Evolutionary conservation across 331 rosid genomes (phyloP), one percentile per base, ranked within the genome.

Genomic region (Pyrus hybrid): DNA sequence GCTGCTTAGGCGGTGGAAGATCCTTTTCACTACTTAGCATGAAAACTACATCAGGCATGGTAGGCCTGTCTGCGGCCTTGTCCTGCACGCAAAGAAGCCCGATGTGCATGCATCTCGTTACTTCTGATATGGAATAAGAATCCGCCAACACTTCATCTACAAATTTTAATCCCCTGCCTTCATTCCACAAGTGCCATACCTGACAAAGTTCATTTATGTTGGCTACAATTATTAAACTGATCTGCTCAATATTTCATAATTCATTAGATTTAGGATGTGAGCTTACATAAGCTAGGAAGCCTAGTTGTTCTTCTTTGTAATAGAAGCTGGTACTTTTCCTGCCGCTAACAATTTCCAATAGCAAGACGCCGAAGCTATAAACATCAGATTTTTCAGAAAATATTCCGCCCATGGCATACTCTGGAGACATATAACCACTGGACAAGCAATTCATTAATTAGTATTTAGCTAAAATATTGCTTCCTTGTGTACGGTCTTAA

Each of bases 11-110:
- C 16, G 10, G 20, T 12, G 58, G 72, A 67, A 60, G 70, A 28
- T 54, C 26, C 21, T 20, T 66, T 4, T 81, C 85, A 3, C 72
- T 77, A 14, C 68, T 62, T n/a, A 81, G 72, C 76, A 68, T 73
- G 16, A 7, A 26, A 26, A 74, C 49, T 4, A 81, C 63, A 4
- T 78, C 78, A 0, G 76, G 17, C 82, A 77, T 68, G 69, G 64
- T 54, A 41, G 84, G 84, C 37, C 87, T 72, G 20, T 80, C 87
- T 0, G 43, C 7, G 3, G 77, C 53, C 4, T 21, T 33, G 71
- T 83, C 84, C 23, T 83, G 80, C n/a, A 80, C 77, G 7, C 82
- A 82, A 4, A 82, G 75, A 58, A 77, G 79, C 10, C 74, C 82
- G 0, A 82, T 9, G 4, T 73, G 73, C 17, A 82, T 17, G 29